These are phyloP conservation scores for Alectoria sarmentosa DNA, from an alignment of 495 filamentous ascomycete species.

Conservation along the genomic window DNA sequence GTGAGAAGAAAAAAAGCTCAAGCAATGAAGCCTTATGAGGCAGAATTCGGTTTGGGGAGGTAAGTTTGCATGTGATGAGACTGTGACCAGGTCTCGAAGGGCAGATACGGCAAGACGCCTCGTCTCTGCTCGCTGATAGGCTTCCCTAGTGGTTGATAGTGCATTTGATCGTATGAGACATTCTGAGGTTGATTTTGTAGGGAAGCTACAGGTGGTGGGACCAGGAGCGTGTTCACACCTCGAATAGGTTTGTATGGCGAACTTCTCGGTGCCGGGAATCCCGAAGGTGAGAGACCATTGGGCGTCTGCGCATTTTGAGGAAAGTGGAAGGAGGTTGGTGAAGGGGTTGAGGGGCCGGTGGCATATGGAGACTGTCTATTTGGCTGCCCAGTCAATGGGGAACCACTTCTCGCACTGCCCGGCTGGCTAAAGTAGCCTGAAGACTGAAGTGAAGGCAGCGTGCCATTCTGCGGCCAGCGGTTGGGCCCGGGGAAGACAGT, in stretches of 20 bases:
- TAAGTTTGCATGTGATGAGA: constrained; percentile 24
- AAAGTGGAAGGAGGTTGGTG: constrained; percentile 28
- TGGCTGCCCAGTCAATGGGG: constrained; percentile 17
- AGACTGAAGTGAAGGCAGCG: constrained; percentile 51
- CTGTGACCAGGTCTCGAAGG: constrained; percentile 43
- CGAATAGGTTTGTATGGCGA: constrained; percentile 93
- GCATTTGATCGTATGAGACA: constrained; percentile 75
- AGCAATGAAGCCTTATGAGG: constrained; percentile 2
- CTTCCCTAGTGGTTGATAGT: constrained; percentile 86
- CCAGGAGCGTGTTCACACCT: constrained; percentile 78
- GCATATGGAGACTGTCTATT: constrained; percentile 22
- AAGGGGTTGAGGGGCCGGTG: constrained; percentile 35
- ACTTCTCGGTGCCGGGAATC: constrained; percentile 54
- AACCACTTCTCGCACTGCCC: constrained; percentile 12
- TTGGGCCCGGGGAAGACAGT: constrained; percentile 50
- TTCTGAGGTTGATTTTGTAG: constrained; percentile 62
- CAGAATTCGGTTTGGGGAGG: constrained; percentile 19
- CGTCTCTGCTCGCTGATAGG: constrained; percentile 64
- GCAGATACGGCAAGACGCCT: constrained; percentile 72
- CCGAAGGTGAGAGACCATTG: constrained; percentile 54
- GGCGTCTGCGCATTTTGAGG: constrained; percentile 35
- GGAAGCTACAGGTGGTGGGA: constrained; percentile 76
- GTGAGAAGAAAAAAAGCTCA: not conserved
- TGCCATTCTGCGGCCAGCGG: constrained; percentile 39
- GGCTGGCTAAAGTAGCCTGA: constrained; percentile 28